These are phyloP conservation scores for Paramecium octaurelia DNA, from an alignment of 73 alveolate species.

Conservation along the genomic window DNA sequence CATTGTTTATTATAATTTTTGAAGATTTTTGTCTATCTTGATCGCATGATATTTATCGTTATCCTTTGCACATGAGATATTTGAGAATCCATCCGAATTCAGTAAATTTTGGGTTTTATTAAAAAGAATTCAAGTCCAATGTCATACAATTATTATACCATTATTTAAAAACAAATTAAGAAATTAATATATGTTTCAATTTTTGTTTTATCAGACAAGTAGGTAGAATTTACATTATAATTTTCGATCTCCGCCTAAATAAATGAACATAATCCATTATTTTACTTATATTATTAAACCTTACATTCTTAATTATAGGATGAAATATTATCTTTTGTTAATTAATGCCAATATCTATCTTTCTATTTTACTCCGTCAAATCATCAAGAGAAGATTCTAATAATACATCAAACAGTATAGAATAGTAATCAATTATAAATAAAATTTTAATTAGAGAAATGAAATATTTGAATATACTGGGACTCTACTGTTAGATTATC, in stretches of 20 bases:
- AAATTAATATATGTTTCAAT: neutral
- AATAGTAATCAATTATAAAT: neutral
- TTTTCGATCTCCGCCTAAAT: neutral
- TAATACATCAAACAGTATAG: neutral
- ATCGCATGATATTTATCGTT: too few species aligned
- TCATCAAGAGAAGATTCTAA: neutral
- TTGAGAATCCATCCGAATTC: too few species aligned
- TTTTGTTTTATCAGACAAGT: neutral
- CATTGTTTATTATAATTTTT: too few species aligned
- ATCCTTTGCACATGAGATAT: too few species aligned
- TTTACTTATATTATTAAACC: too few species aligned
- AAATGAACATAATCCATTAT: neutral
- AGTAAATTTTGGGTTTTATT: too few species aligned
- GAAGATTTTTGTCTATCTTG: too few species aligned
- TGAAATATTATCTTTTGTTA: too few species aligned
- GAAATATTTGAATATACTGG: neutral
- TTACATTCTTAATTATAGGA: neutral
- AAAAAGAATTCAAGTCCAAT: too few species aligned
- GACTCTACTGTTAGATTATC: neutral
- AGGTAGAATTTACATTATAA: conserved; percentile 4
- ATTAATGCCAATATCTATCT: neutral
- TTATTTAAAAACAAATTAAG: too few species aligned
- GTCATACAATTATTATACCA: too few species aligned
- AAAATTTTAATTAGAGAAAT: neutral
- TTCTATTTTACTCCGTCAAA: neutral